phyloP scores from a whole-genome alignment of 2,329 filamentous ascomycete genomes.

The Trichoderma atrobrunneum region DNA sequence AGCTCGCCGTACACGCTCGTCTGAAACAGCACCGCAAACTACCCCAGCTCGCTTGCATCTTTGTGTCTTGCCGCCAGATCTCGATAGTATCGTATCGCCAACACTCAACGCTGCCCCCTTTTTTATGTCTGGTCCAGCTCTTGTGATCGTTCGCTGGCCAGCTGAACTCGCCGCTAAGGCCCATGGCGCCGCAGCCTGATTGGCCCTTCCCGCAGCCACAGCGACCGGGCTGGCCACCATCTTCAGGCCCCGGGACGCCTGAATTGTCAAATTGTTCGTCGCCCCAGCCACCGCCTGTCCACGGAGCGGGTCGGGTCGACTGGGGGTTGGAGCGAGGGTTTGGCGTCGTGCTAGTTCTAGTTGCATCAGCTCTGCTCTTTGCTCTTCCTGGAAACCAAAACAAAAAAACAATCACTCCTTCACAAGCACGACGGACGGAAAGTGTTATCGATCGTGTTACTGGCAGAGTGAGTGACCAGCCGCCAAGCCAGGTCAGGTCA shows the following conservation, averaged over 20 bases:
- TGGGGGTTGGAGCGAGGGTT: constrained; percentile 9
- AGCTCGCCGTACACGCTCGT: not conserved
- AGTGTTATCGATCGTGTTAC: not conserved
- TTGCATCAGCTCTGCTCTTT: constrained; percentile 8
- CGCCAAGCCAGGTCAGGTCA: constrained; percentile 20
- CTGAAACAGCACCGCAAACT: not conserved
- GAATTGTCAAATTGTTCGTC: not conserved
- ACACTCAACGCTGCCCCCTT: not conserved
- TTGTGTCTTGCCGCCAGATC: constrained; percentile 5
- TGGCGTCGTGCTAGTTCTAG: constrained; percentile 8
- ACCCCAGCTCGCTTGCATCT: not conserved
- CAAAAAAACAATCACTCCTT: constrained; percentile 14
- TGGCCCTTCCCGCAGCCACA: constrained; percentile 12
- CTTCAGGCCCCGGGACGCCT: not conserved
- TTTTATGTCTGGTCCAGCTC: constrained; percentile 9
- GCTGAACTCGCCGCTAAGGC: constrained; percentile 17
- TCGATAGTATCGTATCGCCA: not conserved
- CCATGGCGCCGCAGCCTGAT: not conserved
- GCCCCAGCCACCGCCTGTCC: constrained; percentile 21
- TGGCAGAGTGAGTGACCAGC: not conserved
- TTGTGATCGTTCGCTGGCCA: constrained; percentile 14
- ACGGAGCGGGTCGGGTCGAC: constrained; percentile 15
- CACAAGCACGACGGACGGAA: not conserved
- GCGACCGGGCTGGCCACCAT: not conserved
- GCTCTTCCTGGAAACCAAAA: constrained; percentile 4